These are phyloP conservation scores for Rosa chinensis DNA, from an alignment of 306 rosid genomes.

Conservation along the genomic window DNA sequence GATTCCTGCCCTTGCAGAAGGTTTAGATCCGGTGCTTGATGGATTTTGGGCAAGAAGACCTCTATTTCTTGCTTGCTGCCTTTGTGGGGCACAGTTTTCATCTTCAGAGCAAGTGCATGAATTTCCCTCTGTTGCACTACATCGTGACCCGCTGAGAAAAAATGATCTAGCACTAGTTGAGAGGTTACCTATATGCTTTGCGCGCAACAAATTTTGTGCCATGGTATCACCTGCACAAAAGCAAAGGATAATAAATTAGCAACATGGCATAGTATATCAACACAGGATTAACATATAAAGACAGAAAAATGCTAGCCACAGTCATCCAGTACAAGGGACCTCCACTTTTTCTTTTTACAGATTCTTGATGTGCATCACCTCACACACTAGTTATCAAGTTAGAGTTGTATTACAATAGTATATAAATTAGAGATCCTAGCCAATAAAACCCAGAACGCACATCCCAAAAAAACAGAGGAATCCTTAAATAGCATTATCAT, in stretches of 20 bases:
- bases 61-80: conserved; percentile 49
- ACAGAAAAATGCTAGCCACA: neutral
- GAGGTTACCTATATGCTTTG: conserved; percentile 70
- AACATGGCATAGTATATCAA: neutral
- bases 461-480: neutral
- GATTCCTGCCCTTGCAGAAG: conserved; percentile 47
- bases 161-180: conserved; percentile 82
- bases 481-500: neutral
- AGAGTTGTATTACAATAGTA: neutral
- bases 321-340: neutral
- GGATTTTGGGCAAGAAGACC: conserved; percentile 47
- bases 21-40: conserved; percentile 39
- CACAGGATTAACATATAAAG: neutral
- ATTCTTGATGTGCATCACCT: neutral
- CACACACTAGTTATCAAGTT: neutral
- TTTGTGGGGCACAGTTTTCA: conserved; percentile 63
- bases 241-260: conserved; percentile 12
- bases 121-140: conserved; percentile 66
- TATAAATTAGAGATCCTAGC: neutral
- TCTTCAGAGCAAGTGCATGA: conserved; percentile 81
- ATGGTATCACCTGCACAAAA: conserved; percentile 17
- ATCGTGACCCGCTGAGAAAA: conserved; percentile 66
- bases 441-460: neutral
- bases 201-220: conserved; percentile 65
- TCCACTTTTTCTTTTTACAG: neutral